Evolutionary conservation across 2,329 filamentous ascomycete species (phyloP).

Genomic region (Mycosphaerella sp.): DNA sequence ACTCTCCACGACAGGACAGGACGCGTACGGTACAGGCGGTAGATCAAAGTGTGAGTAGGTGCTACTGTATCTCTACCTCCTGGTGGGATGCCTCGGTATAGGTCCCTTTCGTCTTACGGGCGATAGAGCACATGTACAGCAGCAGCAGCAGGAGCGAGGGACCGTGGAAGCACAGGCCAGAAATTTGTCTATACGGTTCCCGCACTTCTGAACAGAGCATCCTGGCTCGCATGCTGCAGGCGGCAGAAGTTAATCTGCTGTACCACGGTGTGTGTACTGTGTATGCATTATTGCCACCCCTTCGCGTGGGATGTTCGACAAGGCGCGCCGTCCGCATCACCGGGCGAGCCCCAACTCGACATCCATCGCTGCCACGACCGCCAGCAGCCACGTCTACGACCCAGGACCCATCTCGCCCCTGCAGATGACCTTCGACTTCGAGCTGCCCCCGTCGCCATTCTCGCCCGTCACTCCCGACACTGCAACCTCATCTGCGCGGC

Average conservation of each 20-base stretch:
- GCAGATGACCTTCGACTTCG: constrained; percentile 31
- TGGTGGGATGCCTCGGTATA: too few relatives aligned
- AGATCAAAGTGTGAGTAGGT: too few relatives aligned
- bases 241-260: too few relatives aligned
- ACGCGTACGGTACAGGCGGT: too few relatives aligned
- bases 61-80: too few relatives aligned
- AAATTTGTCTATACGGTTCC: background rate
- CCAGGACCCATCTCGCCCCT: constrained; percentile 15
- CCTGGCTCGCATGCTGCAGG: background rate
- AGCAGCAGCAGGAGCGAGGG: too few relatives aligned
- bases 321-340: constrained; percentile 5
- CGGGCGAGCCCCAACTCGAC: constrained; percentile 4
- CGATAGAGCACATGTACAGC: too few relatives aligned
- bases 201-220: background rate
- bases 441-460: constrained; percentile 21
- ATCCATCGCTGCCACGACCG: background rate
- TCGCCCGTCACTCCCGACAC: constrained; percentile 12
- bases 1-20: too few relatives aligned
- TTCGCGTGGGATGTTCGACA: constrained; percentile 9
- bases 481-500: constrained; percentile 11
- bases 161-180: background rate
- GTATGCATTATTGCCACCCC: background rate
- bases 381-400: background rate
- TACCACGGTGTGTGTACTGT: background rate
- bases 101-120: too few relatives aligned